A percentile compares a stretch with the other conserved stretches of the same genome.
phyloP scores from a whole-genome alignment of 108 stramenopile genomes.

The Stephanodiscus triporus region DNA sequence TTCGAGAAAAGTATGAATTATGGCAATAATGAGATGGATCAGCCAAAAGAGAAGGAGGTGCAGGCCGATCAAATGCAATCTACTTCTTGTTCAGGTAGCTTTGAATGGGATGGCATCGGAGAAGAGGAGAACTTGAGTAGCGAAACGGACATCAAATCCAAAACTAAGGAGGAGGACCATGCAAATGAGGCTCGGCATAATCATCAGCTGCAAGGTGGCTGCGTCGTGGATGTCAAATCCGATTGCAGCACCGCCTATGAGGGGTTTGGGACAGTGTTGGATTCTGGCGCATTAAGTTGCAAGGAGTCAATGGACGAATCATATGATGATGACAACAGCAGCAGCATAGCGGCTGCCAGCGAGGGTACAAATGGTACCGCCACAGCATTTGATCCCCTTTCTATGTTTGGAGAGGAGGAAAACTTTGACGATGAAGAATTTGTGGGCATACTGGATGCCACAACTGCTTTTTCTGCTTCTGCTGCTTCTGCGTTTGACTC shows the following conservation, averaged over 20 bases:
- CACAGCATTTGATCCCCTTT: constrained; percentile 51
- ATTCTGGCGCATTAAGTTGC: constrained; percentile 18
- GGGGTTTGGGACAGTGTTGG: constrained; percentile 27
- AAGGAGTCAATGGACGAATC: constrained; percentile 29
- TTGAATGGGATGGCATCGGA: constrained; percentile 17
- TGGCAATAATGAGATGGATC: constrained; percentile 1
- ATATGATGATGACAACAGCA: constrained; percentile 12
- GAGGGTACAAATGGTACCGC: constrained; percentile 38
- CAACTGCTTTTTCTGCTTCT: neutral
- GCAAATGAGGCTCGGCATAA: constrained; percentile 9
- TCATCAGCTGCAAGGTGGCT: constrained; percentile 16
- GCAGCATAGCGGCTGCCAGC: constrained; percentile 9
- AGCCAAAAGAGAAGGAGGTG: neutral
- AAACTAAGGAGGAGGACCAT: neutral
- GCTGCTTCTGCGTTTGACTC: neutral
- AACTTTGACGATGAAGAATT: constrained; percentile 13
- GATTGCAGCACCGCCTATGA: constrained; percentile 25
- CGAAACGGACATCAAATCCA: constrained; percentile 1
- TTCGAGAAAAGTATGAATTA: neutral
- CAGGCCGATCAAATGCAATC: neutral
- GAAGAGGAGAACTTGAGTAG: neutral
- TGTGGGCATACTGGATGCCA: neutral
- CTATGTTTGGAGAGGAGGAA: constrained; percentile 43
- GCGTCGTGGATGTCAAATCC: neutral
- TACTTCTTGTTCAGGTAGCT: neutral